A percentile compares a stretch with the other conserved stretches of the same genome.
These are phyloP conservation scores for Globisporangium recalcitrans DNA, from an alignment of 352 stramenopile genomes.

Conservation along the genomic window DNA sequence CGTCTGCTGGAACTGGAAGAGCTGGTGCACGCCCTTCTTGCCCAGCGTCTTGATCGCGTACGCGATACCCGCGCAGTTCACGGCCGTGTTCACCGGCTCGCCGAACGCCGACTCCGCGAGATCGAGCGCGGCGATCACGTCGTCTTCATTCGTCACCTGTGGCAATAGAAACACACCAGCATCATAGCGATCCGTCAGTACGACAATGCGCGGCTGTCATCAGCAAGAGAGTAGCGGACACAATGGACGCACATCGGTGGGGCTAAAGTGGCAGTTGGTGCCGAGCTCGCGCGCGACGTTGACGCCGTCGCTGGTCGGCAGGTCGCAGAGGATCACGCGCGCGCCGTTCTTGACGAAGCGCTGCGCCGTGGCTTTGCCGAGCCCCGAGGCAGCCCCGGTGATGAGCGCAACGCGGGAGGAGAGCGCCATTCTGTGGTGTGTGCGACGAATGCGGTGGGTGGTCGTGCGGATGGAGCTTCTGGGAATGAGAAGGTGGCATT, in stretches of 20 bases:
- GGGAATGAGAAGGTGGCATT: neutral
- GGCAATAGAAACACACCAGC: neutral
- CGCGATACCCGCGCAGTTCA: conserved; percentile 96
- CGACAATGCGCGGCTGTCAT: neutral
- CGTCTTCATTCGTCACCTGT: conserved; percentile 90
- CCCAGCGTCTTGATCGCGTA: conserved; percentile 90
- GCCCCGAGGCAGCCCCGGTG: conserved; percentile 90
- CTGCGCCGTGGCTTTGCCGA: conserved; percentile 90
- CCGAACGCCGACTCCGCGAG: conserved; percentile 90
- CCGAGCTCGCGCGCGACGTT: conserved; percentile 73
- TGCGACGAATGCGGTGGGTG: neutral
- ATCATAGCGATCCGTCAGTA: neutral
- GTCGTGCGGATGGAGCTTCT: neutral
- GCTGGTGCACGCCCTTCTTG: conserved; percentile 89
- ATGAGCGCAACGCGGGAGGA: conserved; percentile 82
- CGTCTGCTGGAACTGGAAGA: conserved; percentile 93
- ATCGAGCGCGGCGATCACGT: conserved; percentile 87
- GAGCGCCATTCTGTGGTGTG: conserved; percentile 38
- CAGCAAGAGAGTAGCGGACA: neutral
- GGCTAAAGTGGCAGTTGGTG: conserved; percentile 75
- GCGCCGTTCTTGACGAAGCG: conserved; percentile 87
- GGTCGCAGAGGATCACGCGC: conserved; percentile 90
- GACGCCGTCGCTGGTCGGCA: conserved; percentile 77
- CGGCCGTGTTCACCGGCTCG: conserved; percentile 89
- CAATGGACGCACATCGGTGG: conserved; percentile 54